These are phyloP conservation scores for Fusarium multiceps DNA, from an alignment of 2,329 filamentous ascomycete species.

Conservation along the genomic window DNA sequence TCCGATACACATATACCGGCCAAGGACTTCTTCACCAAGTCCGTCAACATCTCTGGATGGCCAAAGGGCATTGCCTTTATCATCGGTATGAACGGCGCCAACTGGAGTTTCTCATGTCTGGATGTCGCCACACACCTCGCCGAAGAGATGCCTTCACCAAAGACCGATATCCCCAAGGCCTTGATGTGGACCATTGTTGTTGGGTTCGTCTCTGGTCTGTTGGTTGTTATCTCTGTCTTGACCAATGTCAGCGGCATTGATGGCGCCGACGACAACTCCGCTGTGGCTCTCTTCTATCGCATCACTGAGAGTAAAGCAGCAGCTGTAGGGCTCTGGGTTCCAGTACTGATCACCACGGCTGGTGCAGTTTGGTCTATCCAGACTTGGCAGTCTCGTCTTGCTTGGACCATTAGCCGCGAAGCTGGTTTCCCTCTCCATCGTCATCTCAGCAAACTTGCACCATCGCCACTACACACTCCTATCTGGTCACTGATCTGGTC, in stretches of 20 bases:
- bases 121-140: conserved; percentile 11
- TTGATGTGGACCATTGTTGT: conserved; percentile 12
- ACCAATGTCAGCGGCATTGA: background rate
- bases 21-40: background rate
- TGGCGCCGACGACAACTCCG: conserved; percentile 3
- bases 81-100: conserved; percentile 4
- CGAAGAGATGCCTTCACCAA: conserved; percentile 6
- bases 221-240: background rate
- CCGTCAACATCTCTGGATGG: conserved; percentile 5
- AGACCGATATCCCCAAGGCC: conserved; percentile 4
- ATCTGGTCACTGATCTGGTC: conserved; percentile 7
- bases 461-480: background rate
- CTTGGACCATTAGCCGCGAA: conserved; percentile 4
- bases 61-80: conserved; percentile 10
- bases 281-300: conserved; percentile 1
- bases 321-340: conserved; percentile 5
- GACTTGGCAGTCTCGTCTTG: conserved; percentile 9
- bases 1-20: background rate
- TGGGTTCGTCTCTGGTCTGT: background rate
- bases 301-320: conserved; percentile 3
- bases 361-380: conserved; percentile 14
- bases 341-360: background rate
- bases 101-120: conserved; percentile 8
- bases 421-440: conserved; percentile 2
- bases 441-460: conserved; percentile 8